Evolutionary conservation across 2,329 filamentous ascomycete species (phyloP), one percentile per base, ranked within the genome.

Genomic region (Trichoderma sp.): DNA sequence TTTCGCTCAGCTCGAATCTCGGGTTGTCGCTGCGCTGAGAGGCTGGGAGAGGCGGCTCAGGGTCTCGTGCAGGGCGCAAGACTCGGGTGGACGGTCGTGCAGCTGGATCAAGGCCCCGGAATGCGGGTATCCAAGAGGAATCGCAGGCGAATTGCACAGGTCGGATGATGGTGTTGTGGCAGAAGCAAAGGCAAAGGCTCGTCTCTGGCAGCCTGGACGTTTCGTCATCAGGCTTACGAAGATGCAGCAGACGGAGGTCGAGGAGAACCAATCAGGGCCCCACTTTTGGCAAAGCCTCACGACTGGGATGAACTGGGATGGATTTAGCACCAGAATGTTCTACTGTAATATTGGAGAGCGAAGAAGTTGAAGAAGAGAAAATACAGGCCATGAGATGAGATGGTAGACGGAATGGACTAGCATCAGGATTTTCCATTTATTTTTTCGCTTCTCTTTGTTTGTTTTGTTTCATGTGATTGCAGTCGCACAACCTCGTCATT

Each of bases 161-260:
- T 9, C 28, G n/a, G 30, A 12, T 2, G 32, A 58, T 47, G 70
- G 56, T n/a, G 51, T 36, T 34, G 58, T 47, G 24, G n/a, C 34
- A 64, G 61, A 71, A 15, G 36, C 15, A 39, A 18, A 39, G 36
- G 51, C 61, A 56, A 36, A 71, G 28, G 69, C 51, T 71, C 58
- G 34, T 51, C 28, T 58, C 60, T 47, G 69, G 61, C 60, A 26
- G 60, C 51, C 69, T 71, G 21, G 60, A 64, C 69, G 70, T 72
- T 72, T 72, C 70, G 70, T 72, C 70, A 72, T 72, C 70, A 68
- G 64, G 70, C 70, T 72, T 72, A 72, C 70, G 70, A 72, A 39
- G 67, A 28, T 70, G 57, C 57, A 56, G 67, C 57, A 60, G 53
- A 70, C 67, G 43, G 57, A 70, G 60, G 11, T 57, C 51, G 43